Conservation (phyloP, 2,329 filamentous ascomycete genomes). For the Rutstroemia sp. region DNA sequence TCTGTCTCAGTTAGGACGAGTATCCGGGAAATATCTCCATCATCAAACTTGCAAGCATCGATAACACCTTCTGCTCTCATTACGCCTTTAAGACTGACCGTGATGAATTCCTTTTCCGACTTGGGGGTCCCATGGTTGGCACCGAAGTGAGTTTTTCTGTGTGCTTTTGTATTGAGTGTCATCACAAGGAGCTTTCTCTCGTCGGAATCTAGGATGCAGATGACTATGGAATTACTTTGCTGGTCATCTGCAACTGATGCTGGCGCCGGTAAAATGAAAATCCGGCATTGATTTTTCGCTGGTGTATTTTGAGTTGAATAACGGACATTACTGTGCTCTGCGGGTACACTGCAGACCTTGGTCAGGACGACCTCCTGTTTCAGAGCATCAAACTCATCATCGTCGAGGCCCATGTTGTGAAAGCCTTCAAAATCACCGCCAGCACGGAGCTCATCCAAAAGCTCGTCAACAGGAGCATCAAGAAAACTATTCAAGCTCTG, state of each 20-base stretch:
- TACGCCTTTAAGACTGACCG: constrained; percentile 22
- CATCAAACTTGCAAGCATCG: constrained; percentile 64
- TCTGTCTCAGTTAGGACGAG: constrained; percentile 60
- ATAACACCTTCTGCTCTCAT: constrained; percentile 55
- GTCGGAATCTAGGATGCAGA: constrained; percentile 63
- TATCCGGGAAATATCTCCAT: constrained; percentile 61
- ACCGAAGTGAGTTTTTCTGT: constrained; percentile 15
- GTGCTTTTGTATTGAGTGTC: constrained; percentile 45
- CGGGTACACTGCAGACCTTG: constrained; percentile 60
- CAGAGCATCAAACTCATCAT: constrained; percentile 63
- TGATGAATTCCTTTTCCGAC: constrained; percentile 26
- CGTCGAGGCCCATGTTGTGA: constrained; percentile 64
- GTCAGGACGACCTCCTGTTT: constrained; percentile 65
- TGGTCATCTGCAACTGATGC: constrained; percentile 46
- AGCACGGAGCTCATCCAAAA: constrained; percentile 60
- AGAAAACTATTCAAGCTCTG: constrained; percentile 52
- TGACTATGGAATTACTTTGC: constrained; percentile 47
- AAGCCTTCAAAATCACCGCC: constrained; percentile 60
- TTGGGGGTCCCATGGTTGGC: constrained; percentile 19
- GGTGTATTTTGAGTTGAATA: constrained; percentile 50
- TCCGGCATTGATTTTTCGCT: constrained; percentile 48
- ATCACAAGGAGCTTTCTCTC: constrained; percentile 62
- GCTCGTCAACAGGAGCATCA: constrained; percentile 60
- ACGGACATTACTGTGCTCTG: constrained; percentile 53
- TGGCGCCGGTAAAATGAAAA: constrained; percentile 60